Conservation (phyloP, 228 moss, liverwort and hornwort species). For the Sphagnum fallax region DNA sequence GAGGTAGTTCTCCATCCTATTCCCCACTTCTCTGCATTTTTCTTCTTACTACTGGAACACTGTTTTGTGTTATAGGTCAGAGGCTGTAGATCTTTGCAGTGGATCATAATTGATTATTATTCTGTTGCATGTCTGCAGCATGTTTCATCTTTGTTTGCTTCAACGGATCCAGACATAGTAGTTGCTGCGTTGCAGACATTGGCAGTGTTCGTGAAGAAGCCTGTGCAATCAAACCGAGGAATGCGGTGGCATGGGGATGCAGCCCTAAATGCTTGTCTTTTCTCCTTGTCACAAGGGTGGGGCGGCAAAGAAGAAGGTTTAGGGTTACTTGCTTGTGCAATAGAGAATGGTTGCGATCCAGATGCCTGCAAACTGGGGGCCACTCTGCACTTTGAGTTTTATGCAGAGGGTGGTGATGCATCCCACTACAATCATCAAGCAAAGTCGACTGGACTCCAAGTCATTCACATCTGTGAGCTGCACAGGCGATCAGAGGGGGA, state of each 20-base stretch:
- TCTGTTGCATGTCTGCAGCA: slow-evolving; percentile 58
- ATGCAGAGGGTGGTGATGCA: slow-evolving; percentile 54
- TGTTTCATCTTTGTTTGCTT: slow-evolving; percentile 84
- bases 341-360: slow-evolving; percentile 72
- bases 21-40: not conserved
- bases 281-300: slow-evolving; percentile 99
- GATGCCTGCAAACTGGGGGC: slow-evolving; percentile 83
- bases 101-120: no score
- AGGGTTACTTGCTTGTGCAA: slow-evolving; percentile 80
- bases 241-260: slow-evolving; percentile 99
- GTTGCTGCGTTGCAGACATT: slow-evolving; percentile 86
- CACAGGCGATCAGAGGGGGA: slow-evolving; percentile 69
- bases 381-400: slow-evolving; percentile 96
- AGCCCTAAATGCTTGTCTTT: slow-evolving; percentile 85
- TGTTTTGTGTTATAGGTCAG: not conserved
- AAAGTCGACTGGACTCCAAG: slow-evolving; percentile 62
- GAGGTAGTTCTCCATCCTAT: slow-evolving; percentile 40
- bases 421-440: slow-evolving; percentile 11
- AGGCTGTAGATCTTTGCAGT: not conserved
- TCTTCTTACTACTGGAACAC: not conserved
- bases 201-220: slow-evolving; percentile 97
- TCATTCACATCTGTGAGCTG: slow-evolving; percentile 72
- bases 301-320: slow-evolving; percentile 98
- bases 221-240: slow-evolving; percentile 80
- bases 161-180: slow-evolving; percentile 90